Evolutionary conservation across 495 filamentous ascomycete species (phyloP).

Genomic region (Penicillium egyptiacum): DNA sequence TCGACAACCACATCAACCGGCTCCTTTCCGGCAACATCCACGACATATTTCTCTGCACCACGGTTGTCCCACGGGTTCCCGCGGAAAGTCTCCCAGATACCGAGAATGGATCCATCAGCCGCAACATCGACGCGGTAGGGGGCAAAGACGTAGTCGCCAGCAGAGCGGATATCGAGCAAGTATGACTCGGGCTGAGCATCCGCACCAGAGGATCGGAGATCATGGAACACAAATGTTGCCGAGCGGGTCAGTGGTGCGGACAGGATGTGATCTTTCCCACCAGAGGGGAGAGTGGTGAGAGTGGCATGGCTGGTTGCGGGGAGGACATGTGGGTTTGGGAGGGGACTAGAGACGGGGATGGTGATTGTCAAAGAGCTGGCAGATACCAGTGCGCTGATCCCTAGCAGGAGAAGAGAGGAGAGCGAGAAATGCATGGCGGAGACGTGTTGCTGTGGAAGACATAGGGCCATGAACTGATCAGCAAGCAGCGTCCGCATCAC

Average conservation of each 20-base stretch:
- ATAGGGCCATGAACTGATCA: not conserved
- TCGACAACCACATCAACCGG: conserved; percentile 51
- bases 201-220: conserved; percentile 33
- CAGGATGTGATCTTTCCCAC: conserved; percentile 50
- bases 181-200: conserved; percentile 58
- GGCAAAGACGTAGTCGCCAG: conserved; percentile 65
- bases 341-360: conserved; percentile 49
- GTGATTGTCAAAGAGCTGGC: conserved; percentile 36
- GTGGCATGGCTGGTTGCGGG: conserved; percentile 59
- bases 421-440: conserved; percentile 11
- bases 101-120: conserved; percentile 43
- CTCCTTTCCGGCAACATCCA: conserved; percentile 21
- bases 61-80: conserved; percentile 86
- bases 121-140: conserved; percentile 74
- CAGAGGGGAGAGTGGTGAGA: conserved; percentile 66
- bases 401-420: conserved; percentile 5
- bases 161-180: conserved; percentile 72
- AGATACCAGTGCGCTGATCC: conserved; percentile 5
- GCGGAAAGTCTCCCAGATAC: conserved; percentile 83
- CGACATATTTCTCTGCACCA: conserved; percentile 56
- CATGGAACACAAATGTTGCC: conserved; percentile 71
- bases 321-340: conserved; percentile 44
- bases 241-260: conserved; percentile 61
- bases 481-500: not conserved
- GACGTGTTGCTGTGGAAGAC: not conserved